Conservation (phyloP, 2,329 filamentous ascomycete genomes). For the Penicillium palitans region DNA sequence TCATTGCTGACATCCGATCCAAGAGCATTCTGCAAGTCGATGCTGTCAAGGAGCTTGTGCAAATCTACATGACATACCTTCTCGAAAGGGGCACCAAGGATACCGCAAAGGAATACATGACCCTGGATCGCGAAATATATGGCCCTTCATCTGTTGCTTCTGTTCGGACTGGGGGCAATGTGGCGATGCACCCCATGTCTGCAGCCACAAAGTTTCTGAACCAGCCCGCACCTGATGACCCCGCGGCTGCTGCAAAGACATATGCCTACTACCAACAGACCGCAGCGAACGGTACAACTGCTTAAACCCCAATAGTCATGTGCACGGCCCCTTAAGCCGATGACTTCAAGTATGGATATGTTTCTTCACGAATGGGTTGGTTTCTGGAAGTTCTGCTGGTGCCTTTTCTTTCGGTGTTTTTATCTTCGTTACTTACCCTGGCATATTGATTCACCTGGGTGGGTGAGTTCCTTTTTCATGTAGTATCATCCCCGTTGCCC, state of each 20-base stretch:
- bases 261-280: conserved; percentile 36
- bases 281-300: conserved; percentile 30
- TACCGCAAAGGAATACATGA: conserved; percentile 81
- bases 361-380: conserved; percentile 14
- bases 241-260: conserved; percentile 24
- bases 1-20: conserved; percentile 71
- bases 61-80: conserved; percentile 79
- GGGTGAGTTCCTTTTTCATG: conserved; percentile 20
- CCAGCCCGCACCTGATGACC: conserved; percentile 12
- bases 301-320: conserved; percentile 12
- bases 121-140: conserved; percentile 81
- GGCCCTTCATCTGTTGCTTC: conserved; percentile 54
- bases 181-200: conserved; percentile 14
- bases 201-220: conserved; percentile 4
- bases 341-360: conserved; percentile 15
- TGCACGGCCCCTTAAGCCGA: neutral
- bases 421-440: conserved; percentile 16
- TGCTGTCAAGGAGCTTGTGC: conserved; percentile 72
- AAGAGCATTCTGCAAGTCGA: conserved; percentile 69
- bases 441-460: conserved; percentile 18
- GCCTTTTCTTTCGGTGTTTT: conserved; percentile 10
- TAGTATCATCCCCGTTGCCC: conserved; percentile 23
- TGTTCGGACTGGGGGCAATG: conserved; percentile 32
- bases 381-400: neutral
- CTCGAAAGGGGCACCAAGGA: conserved; percentile 79